Conservation (phyloP, 2,329 filamentous ascomycete species). For the Ceratocystis destructans region DNA sequence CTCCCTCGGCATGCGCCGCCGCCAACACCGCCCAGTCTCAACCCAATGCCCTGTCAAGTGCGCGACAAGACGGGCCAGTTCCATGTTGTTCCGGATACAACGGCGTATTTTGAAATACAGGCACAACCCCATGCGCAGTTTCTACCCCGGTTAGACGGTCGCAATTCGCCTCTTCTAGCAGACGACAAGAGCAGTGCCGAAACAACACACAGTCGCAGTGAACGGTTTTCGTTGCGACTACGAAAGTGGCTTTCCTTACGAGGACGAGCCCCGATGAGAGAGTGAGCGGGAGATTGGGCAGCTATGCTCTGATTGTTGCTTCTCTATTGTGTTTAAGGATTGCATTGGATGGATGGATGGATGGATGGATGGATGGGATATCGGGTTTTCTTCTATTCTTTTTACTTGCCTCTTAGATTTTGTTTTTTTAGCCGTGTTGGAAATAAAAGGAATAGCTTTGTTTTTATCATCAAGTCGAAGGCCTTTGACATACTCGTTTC, state of each 20-base stretch:
- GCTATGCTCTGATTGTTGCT: neutral
- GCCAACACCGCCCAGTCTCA: slow-evolving; percentile 7
- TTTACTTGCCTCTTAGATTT: neutral
- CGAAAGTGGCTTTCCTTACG: slow-evolving; percentile 5
- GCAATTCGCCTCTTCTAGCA: neutral
- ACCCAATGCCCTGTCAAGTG: slow-evolving; percentile 12
- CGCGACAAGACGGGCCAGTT: slow-evolving; percentile 15
- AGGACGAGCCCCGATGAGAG: neutral
- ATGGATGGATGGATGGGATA: neutral
- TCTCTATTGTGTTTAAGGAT: neutral
- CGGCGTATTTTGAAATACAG: slow-evolving; percentile 14
- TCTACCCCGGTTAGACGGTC: neutral
- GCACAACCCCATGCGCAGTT: neutral
- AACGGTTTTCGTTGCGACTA: slow-evolving; percentile 8
- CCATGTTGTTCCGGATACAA: slow-evolving; percentile 15
- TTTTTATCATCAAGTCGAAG: neutral
- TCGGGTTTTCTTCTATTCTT: neutral
- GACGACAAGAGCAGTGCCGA: slow-evolving; percentile 1
- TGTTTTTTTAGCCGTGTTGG: neutral
- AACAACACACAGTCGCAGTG: neutral
- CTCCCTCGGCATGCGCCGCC: slow-evolving; percentile 1
- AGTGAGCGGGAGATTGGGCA: neutral
- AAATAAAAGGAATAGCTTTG: neutral
- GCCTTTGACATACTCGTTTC: neutral
- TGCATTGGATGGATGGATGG: neutral